Base-by-base conservation (phyloP, 2,329 filamentous ascomycete species). In the Ophiostoma australiae region DNA sequence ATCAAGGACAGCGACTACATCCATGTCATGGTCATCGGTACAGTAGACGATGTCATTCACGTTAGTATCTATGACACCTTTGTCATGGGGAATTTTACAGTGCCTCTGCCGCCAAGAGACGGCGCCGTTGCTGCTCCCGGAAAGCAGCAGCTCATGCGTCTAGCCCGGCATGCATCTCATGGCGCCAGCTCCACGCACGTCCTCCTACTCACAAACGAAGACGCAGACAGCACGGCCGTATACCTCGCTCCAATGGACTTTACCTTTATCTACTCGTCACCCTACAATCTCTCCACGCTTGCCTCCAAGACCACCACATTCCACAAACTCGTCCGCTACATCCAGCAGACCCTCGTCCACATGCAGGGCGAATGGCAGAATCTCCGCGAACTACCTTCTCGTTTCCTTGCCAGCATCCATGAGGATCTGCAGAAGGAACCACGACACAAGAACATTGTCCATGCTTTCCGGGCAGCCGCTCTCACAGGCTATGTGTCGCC, bases 21-120 rank as follows among this genome's bases (percentile, higher is more conserved):
- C 63, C 91, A 94, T 78, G 87, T 94, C 74, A 89, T 96, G 81
- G 82, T 94, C 5, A 86, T 91, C 2, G 91, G 91, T 4, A 91
- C 89, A 4, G 85, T 86, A 71, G 86, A 92, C 73, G 91, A 91
- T 10, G 85, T 83, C 23, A 83, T 96, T 15, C 90, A 94, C 77
- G 82, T 96, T 23, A 92, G 89, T 75, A 92, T 97, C 67, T 94
- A 94, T 78, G 91, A 97, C 78, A 94, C 91, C 6, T 92, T 97
- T 76, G 85, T 91, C 72, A 90, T 96, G 72, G 92, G 93, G 3
- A 85, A 80, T 15, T 89, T 93, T 73, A 78, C 81, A 72, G 84
- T 85, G 71, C 84, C 82, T 37, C 77, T 79, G 1, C 81, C 80
- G 1, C 35, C 35, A 23, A 6, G 63, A 23, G 2, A 5, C 10